phyloP scores from a whole-genome alignment of 495 filamentous ascomycete genomes.

The Trichoderma orchidacearum region DNA sequence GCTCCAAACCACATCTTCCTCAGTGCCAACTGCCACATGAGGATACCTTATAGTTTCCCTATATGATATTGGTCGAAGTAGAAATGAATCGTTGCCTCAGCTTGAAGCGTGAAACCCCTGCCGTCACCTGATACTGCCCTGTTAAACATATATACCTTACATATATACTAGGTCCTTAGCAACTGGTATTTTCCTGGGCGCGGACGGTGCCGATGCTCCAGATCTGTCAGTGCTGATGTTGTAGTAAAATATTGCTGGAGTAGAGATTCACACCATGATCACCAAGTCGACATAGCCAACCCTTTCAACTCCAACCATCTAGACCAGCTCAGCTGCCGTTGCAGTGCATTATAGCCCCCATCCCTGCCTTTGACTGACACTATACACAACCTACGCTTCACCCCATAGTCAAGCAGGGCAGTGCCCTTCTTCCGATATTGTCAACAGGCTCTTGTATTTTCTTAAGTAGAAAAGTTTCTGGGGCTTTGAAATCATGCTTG shows the following conservation, averaged over 20 bases:
- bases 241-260: constrained; percentile 89
- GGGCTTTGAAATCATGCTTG: too few relatives aligned
- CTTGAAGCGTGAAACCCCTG: constrained; percentile 65
- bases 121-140: constrained; percentile 79
- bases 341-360: constrained; percentile 67
- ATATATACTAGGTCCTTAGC: constrained; percentile 65
- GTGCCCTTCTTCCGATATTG: too few relatives aligned
- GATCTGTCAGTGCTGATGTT: constrained; percentile 78
- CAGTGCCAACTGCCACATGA: constrained; percentile 80
- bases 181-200: constrained; percentile 53
- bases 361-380: too few relatives aligned
- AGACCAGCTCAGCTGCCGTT: constrained; percentile 74
- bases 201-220: constrained; percentile 55
- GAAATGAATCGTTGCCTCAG: constrained; percentile 84
- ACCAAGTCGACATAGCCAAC: constrained; percentile 96
- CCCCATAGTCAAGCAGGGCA: too few relatives aligned
- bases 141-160: constrained; percentile 78
- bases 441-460: too few relatives aligned
- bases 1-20: constrained; percentile 91
- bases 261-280: constrained; percentile 89
- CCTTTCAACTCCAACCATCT: constrained; percentile 90
- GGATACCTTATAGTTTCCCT: constrained; percentile 48
- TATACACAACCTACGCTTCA: too few relatives aligned
- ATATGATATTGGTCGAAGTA: constrained; percentile 69
- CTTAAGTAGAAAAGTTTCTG: too few relatives aligned